Percentiles rank a stretch among this genome's conserved stretches.
phyloP scores from a whole-genome alignment of 768 basidiomycete genomes.

The Suillus subluteus region DNA sequence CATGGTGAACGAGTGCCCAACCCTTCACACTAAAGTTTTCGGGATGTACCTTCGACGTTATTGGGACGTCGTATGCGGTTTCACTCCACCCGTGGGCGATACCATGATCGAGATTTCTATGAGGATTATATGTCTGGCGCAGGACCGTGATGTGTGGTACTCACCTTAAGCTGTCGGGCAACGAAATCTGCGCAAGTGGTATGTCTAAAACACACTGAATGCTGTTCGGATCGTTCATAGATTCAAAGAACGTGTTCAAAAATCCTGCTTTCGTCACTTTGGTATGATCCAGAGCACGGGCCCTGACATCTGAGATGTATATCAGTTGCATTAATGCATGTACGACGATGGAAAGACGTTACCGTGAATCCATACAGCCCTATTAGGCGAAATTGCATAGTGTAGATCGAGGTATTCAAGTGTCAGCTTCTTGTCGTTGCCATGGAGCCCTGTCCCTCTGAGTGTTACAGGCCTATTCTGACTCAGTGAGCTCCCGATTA shows the following conservation, averaged over 20 bases:
- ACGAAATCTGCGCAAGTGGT: neutral
- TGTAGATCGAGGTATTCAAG: neutral
- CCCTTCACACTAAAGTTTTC: neutral
- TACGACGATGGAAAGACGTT: accelerated
- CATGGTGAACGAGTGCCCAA: constrained; percentile 16
- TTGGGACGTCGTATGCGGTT: neutral
- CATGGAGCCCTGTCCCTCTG: neutral
- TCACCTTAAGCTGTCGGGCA: neutral
- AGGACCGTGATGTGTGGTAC: accelerated
- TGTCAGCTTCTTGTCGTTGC: neutral
- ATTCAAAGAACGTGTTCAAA: neutral
- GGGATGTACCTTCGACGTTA: neutral
- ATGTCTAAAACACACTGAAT: neutral
- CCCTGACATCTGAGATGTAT: neutral
- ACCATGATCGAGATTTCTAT: neutral
- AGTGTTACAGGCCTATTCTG: neutral
- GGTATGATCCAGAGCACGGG: neutral
- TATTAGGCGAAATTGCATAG: neutral
- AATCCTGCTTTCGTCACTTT: neutral
- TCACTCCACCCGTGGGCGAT: neutral
- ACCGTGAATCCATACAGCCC: neutral
- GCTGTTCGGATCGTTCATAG: neutral
- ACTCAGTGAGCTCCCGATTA: neutral
- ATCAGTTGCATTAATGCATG: neutral
- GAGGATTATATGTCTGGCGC: neutral